Conservation (phyloP, 176 grass and related monocot genomes). For the Chrysopogon serrulatus region DNA sequence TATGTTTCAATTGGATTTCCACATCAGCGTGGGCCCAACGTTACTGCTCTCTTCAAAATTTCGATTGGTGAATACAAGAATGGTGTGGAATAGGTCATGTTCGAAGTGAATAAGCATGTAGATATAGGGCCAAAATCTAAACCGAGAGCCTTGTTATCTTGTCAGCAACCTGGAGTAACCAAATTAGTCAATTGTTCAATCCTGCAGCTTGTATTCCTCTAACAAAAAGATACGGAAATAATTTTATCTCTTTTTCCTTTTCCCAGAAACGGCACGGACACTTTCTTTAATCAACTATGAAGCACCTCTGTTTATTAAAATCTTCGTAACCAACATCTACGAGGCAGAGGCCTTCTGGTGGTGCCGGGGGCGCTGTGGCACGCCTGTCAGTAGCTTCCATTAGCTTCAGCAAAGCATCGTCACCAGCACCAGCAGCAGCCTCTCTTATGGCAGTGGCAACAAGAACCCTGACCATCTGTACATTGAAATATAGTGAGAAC, state of each 20-base stretch:
- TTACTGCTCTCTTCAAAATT: background rate
- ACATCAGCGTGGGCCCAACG: background rate
- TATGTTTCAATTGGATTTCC: background rate
- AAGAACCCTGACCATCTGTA: slow-evolving; percentile 90
- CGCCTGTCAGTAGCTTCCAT: slow-evolving; percentile 87
- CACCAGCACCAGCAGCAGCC: slow-evolving; percentile 62
- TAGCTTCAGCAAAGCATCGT: slow-evolving; percentile 65
- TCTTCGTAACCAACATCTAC: slow-evolving; percentile 79
- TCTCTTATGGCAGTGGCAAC: slow-evolving; percentile 86
- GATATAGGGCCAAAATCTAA: background rate
- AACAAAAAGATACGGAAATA: background rate
- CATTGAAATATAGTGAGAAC: background rate
- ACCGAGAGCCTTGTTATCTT: background rate
- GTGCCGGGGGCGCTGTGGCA: slow-evolving; percentile 84
- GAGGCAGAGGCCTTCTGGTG: slow-evolving; percentile 85
- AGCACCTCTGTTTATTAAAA: slow-evolving; percentile 54
- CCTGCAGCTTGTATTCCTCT: background rate
- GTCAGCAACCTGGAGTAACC: background rate
- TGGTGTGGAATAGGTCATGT: background rate
- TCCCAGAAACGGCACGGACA: background rate
- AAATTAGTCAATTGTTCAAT: background rate
- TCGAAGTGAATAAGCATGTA: background rate
- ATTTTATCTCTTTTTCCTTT: background rate
- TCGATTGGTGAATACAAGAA: background rate
- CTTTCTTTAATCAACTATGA: slow-evolving; percentile 51